Percentiles rank a stretch among this genome's conserved stretches.
Evolutionary conservation across 208 protist species (phyloP).

Genomic region (Trypanosoma theileri): DNA sequence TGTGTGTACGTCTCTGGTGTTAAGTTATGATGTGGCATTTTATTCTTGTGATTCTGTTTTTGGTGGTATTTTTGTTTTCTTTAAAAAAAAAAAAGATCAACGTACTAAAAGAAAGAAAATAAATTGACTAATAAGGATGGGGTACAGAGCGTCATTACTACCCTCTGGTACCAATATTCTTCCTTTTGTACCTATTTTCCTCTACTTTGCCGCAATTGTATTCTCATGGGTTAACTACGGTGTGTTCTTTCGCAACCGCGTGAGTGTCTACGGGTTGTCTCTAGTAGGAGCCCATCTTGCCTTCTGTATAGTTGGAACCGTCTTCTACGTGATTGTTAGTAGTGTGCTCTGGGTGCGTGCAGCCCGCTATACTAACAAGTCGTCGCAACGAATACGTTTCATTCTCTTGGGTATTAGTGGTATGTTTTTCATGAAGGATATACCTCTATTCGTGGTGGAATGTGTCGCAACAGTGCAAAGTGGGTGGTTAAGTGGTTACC

Average conservation of each 20-base stretch:
- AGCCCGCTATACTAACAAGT: constrained; percentile 45
- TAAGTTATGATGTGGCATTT: no score
- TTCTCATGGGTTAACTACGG: constrained; percentile 50
- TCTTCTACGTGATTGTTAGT: constrained; percentile 49
- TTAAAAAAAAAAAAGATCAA: background rate
- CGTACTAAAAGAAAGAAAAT: constrained; percentile 5
- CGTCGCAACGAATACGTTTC: constrained; percentile 36
- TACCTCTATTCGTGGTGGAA: constrained; percentile 55
- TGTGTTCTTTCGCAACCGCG: constrained; percentile 42
- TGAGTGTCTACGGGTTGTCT: constrained; percentile 20
- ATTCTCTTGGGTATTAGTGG: constrained; percentile 41
- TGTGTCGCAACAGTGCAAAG: constrained; percentile 31
- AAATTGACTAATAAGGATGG: constrained; percentile 14
- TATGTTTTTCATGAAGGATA: constrained; percentile 53
- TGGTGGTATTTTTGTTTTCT: background rate
- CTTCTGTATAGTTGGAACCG: constrained; percentile 50
- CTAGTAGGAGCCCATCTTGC: constrained; percentile 47
- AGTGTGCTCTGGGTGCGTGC: constrained; percentile 61
- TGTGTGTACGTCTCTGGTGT: no score
- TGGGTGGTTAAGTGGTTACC: constrained; percentile 39
- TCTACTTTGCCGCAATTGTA: constrained; percentile 39
- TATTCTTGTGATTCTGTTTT: no score
- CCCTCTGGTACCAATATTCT: constrained; percentile 29
- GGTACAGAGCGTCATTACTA: constrained; percentile 21
- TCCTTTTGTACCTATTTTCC: constrained; percentile 39